Evolutionary conservation across 1,139 yeast genomes (phyloP), one percentile per base, ranked within the genome.

Genomic region (Geotrichum reessii): DNA sequence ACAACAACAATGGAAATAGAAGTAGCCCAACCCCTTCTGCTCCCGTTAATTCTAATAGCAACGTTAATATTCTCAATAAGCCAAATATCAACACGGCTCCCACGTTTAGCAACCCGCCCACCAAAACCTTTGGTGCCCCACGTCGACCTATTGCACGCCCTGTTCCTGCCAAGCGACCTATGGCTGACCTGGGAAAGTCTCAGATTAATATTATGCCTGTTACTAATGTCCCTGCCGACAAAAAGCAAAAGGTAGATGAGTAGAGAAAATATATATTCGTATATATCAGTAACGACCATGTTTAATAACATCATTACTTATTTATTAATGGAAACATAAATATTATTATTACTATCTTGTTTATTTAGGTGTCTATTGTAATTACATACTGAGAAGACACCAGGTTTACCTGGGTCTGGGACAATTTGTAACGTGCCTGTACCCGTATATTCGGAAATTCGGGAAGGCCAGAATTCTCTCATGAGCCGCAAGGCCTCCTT

Each of bases 171-270:
- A 53, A 53, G 46, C 44, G 56, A 14, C 56, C 51, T n/a, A 47
- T 47, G 56, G 47, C 47, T 24, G 56, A 53, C 11, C 21, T 44
- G 40, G 56, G 56, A 2, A 31, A 50, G 28, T 47, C 56, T 7
- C 37, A n/a, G 48, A 21, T 37, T n/a, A 53, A 53, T 24, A 47
- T 53, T 2, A 50, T 51, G 12, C 51, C 47, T 12, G 17, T 49
- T 8, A 28, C 42, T 8, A 19, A 37, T 17, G n/a, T 17, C 8
- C 47, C 31, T 22, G 33, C 53, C 14, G 47, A 53, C 27, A 53
- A 53, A 37, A 53, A 53, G 47, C 56, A 53, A 24, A 31, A 27
- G 24, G 56, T 53, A 5, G 44, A 37, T 9, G 44, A 37, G 19
- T 37, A 37, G 8, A n/a, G n/a, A n/a, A n/a, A n/a, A 37, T 2